These are phyloP conservation scores for Auricularia heimuer DNA, from an alignment of 768 basidiomycete species.

Conservation along the genomic window DNA sequence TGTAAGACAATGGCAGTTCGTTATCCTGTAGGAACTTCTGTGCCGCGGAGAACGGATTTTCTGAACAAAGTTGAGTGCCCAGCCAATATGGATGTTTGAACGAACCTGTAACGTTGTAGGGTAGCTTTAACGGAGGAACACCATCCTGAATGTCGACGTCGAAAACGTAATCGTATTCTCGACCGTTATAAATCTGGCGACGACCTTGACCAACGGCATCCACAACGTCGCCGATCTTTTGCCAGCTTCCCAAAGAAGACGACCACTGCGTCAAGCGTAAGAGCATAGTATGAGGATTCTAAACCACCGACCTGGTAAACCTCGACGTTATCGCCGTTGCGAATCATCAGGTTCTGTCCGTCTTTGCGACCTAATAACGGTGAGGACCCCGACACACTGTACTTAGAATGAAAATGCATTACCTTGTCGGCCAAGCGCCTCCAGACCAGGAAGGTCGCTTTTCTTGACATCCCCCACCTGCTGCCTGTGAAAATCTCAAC, in stretches of 20 bases:
- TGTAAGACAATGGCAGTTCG: slow-evolving; percentile 70
- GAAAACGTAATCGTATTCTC: slow-evolving; percentile 99
- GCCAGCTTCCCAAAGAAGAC: slow-evolving; percentile 54
- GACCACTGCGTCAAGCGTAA: slow-evolving; percentile 64
- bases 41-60: slow-evolving; percentile 85
- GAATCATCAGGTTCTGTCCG: slow-evolving; percentile 90
- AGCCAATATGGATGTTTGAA: slow-evolving; percentile 7
- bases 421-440: slow-evolving; percentile 70
- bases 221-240: slow-evolving; percentile 92
- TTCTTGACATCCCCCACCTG: slow-evolving; percentile 92
- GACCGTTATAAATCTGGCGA: slow-evolving; percentile 85
- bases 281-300: neutral
- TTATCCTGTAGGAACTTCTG: slow-evolving; percentile 78
- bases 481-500: slow-evolving; percentile 29
- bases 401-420: slow-evolving; percentile 13
- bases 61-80: slow-evolving; percentile 29
- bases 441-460: slow-evolving; percentile 77
- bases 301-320: slow-evolving; percentile 67
- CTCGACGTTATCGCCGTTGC: slow-evolving; percentile 69
- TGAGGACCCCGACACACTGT: neutral
- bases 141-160: slow-evolving; percentile 95
- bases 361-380: slow-evolving; percentile 65
- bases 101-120: slow-evolving; percentile 81
- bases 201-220: slow-evolving; percentile 87
- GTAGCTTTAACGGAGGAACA: slow-evolving; percentile 83